phyloP scores from a whole-genome alignment of 2,329 filamentous ascomycete genomes.

The Ustilaginoidea virens region DNA sequence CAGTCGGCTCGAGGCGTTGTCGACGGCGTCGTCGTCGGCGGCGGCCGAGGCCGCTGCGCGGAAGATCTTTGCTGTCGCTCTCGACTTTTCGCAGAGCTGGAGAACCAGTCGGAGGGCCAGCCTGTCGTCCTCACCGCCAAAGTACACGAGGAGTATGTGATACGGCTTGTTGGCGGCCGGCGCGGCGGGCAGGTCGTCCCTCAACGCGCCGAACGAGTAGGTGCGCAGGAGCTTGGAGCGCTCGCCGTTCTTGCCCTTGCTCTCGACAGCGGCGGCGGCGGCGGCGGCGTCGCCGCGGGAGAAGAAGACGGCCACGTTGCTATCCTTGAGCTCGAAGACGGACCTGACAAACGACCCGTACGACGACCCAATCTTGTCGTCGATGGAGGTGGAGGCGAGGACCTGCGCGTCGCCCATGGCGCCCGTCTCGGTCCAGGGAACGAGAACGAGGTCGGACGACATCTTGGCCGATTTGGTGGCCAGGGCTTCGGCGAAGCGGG shows the following conservation, averaged over 20 bases:
- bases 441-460: conserved; percentile 56
- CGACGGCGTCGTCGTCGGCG: conserved; percentile 5
- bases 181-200: conserved; percentile 37
- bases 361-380: conserved; percentile 23
- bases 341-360: conserved; percentile 63
- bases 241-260: conserved; percentile 13
- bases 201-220: conserved; percentile 41
- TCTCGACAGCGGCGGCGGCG: conserved; percentile 13
- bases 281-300: conserved; percentile 36
- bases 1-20: conserved; percentile 4
- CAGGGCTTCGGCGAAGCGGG: conserved; percentile 66
- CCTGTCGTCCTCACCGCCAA: conserved; percentile 70
- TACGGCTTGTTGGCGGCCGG: conserved; percentile 55
- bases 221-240: conserved; percentile 29
- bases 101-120: conserved; percentile 67
- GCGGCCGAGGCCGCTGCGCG: conserved; percentile 11
- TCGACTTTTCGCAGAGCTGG: conserved; percentile 65
- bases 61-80: conserved; percentile 64
- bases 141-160: conserved; percentile 76
- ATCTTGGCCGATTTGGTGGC: conserved; percentile 54
- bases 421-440: conserved; percentile 83
- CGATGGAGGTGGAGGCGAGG: conserved; percentile 13
- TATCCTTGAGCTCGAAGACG: conserved; percentile 47
- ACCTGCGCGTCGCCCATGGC: conserved; percentile 45
- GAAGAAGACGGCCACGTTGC: conserved; percentile 68